Base-by-base conservation (phyloP, 805 yeast species). In the Candida hungchunana region DNA sequence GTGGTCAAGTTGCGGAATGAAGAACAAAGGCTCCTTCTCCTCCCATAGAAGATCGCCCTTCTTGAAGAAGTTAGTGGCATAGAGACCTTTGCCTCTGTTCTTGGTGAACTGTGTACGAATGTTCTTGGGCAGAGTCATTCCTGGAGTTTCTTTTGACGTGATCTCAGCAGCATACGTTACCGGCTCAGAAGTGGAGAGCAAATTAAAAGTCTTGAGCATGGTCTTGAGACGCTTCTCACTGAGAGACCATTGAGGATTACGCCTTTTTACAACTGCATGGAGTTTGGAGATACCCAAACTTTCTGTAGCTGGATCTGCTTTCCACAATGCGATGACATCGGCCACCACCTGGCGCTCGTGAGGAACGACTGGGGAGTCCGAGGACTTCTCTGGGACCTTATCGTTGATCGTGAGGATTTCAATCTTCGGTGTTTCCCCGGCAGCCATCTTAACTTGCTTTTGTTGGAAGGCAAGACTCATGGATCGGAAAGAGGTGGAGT, bases 1-100 rank as follows among this genome's bases (percentile, higher is more conserved):
- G 47, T 79, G 76, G 12, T 82, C 86, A 43, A 84, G 63, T 3
- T 82, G 85, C 3, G 90, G 85, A 1, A 83, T 62, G 25, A 74
- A 71, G 27, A 73, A 63, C 38, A 85, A 65, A 6, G 87, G 75
- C 1, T 62, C 64, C 10, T 56, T 47, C 50, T 84, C 95, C 27
- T 69, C 66, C 77, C 87, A 80, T 4, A 85, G 53, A 36, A 69
- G 48, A 4, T 61, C 75, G 11, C 79, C 85, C 22, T 66, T 66
- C 9, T 58, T 43, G 38, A 81, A 66, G 13, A 56, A 48, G 26
- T 56, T 57, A 26, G 65, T 66, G 2, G 87, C 77, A 46, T 66
- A 75, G 8, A 85, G 55, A 1, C 80, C 80, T 50, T 79, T 78
- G 7, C 87, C 87, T 43, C 75, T 60, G 36, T 66, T 64, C 31